Evolutionary conservation across 139 green algal species (phyloP), one percentile per base, ranked within the genome.

Genomic region (Limnomonas spitsbergensis): DNA sequence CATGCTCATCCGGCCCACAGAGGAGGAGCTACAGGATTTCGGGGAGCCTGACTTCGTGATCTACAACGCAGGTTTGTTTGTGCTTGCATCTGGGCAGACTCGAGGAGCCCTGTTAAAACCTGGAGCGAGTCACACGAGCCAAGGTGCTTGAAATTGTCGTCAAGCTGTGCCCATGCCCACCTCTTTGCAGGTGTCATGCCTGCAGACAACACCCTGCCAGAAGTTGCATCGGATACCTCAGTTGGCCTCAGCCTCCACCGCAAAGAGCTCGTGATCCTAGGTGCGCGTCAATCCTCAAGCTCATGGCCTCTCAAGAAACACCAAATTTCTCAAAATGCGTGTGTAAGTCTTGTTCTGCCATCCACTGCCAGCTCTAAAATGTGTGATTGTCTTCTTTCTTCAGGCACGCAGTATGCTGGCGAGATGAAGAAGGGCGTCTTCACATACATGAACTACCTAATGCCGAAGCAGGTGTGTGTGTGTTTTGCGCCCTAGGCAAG

Each of bases 321-420:
- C n/a, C n/a, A n/a, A n/a, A n/a, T n/a, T n/a, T n/a, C n/a, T n/a
- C n/a, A n/a, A n/a, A n/a, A n/a, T n/a, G n/a, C n/a, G n/a, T n/a
- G n/a, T n/a, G n/a, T n/a, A n/a, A n/a, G n/a, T n/a, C n/a, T n/a
- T n/a, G n/a, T n/a, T n/a, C n/a, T n/a, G n/a, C n/a, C n/a, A n/a
- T n/a, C n/a, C n/a, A n/a, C n/a, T n/a, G n/a, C n/a, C n/a, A n/a
- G n/a, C n/a, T n/a, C n/a, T n/a, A n/a, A n/a, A n/a, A n/a, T n/a
- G n/a, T n/a, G n/a, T n/a, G n/a, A n/a, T n/a, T n/a, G 40, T 27
- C 68, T 75, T 75, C 4, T 39, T 40, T 47, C 9, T 72, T 56
- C 95, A 80, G 93, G 95, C 32, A 97, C 92, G 1, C 86, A 96
- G 85, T 99, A 98, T 76, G 94, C 94, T 4, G 94, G 94, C 2